Evolutionary conservation across 352 stramenopile species (phyloP).

Genomic region (Pythium monospermum): DNA sequence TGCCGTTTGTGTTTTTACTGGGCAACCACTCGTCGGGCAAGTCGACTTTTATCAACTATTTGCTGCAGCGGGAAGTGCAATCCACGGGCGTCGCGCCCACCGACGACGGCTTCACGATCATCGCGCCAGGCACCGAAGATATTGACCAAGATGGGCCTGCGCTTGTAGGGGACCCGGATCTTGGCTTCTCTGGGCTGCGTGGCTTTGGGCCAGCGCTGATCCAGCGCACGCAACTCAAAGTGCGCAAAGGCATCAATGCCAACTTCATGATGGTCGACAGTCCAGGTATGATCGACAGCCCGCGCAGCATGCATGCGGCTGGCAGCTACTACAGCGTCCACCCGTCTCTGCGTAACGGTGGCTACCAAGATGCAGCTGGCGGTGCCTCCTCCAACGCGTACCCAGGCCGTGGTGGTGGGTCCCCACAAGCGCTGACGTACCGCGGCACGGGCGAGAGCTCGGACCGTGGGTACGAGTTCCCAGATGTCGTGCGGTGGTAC

Average conservation of each 20-base stretch:
- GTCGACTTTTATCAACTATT: conserved; percentile 99
- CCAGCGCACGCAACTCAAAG: conserved; percentile 98
- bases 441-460: conserved; percentile 47
- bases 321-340: conserved; percentile 46
- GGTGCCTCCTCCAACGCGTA: not conserved
- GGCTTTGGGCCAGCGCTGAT: conserved; percentile 97
- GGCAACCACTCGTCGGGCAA: conserved; percentile 99
- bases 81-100: conserved; percentile 99
- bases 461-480: conserved; percentile 97
- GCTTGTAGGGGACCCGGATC: conserved; percentile 95
- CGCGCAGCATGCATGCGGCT: conserved; percentile 60
- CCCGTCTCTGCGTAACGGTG: conserved; percentile 22
- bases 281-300: conserved; percentile 99
- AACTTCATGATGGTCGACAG: conserved; percentile 99
- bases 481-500: conserved; percentile 96
- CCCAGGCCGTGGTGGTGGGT: not conserved
- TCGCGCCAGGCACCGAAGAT: conserved; percentile 94
- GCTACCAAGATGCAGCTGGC: conserved; percentile 8
- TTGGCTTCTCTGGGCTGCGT: conserved; percentile 95
- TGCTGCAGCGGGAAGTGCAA: conserved; percentile 94
- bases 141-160: conserved; percentile 95
- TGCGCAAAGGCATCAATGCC: conserved; percentile 89
- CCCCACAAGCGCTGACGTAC: conserved; percentile 20
- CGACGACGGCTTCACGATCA: conserved; percentile 99
- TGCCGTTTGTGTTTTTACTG: conserved; percentile 98